phyloP scores from a whole-genome alignment of 2,329 filamentous ascomycete species.

The Cladosporium sp. region DNA sequence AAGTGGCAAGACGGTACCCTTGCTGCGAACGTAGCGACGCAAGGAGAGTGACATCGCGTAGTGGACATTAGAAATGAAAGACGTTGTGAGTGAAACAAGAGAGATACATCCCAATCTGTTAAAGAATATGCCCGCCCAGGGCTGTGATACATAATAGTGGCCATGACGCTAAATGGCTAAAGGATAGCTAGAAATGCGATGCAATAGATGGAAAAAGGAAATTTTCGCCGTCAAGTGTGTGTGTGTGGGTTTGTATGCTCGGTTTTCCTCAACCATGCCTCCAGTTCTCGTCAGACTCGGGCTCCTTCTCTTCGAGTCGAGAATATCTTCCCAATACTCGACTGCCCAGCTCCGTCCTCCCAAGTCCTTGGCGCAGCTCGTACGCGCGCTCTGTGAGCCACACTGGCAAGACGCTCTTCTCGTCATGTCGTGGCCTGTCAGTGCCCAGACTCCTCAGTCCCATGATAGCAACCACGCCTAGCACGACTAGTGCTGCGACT shows the following conservation, averaged over 20 bases:
- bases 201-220: not conserved
- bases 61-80: no score
- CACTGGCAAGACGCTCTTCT: slow-evolving; percentile 5
- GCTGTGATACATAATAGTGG: not conserved
- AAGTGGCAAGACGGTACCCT: not conserved
- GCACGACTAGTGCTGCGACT: slow-evolving; percentile 14
- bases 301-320: slow-evolving; percentile 25
- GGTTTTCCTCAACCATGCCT: not conserved
- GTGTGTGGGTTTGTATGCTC: not conserved
- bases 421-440: not conserved
- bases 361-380: slow-evolving; percentile 4
- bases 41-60: not conserved
- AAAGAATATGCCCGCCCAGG: not conserved
- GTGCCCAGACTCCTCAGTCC: slow-evolving; percentile 11
- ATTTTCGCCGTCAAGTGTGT: not conserved
- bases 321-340: slow-evolving; percentile 26
- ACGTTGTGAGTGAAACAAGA: not conserved
- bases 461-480: slow-evolving; percentile 17
- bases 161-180: not conserved
- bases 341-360: slow-evolving; percentile 20
- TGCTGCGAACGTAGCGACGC: not conserved
- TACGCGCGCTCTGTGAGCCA: not conserved
- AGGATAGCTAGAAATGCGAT: not conserved
- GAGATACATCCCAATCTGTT: not conserved
- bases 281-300: slow-evolving; percentile 23